phyloP scores from a whole-genome alignment of 2,329 filamentous ascomycete genomes.

The Camptophora hylomeconis region DNA sequence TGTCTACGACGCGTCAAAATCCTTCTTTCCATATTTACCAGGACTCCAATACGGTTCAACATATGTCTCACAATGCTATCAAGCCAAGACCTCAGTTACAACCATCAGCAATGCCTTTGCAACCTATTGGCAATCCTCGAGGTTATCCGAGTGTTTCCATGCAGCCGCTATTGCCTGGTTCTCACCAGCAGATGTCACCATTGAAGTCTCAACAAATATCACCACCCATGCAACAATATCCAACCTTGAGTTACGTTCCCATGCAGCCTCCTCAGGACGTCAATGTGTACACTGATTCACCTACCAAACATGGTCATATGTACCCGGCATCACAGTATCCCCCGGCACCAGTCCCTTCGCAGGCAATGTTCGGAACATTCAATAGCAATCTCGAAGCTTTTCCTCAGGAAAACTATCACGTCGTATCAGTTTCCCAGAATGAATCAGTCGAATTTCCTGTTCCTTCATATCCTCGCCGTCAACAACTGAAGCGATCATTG shows the following conservation, averaged over 20 bases:
- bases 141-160: slow-evolving; percentile 30
- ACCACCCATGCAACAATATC: slow-evolving; percentile 41
- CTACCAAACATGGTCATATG: slow-evolving; percentile 29
- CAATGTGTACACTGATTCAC: slow-evolving; percentile 36
- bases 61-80: slow-evolving; percentile 20
- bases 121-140: slow-evolving; percentile 16
- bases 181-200: slow-evolving; percentile 29
- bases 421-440: slow-evolving; percentile 26
- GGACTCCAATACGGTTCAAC: slow-evolving; percentile 34
- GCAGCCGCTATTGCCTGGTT: slow-evolving; percentile 28
- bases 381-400: slow-evolving; percentile 25
- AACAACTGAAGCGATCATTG: slow-evolving; percentile 44
- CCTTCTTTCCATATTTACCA: slow-evolving; percentile 45
- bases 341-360: slow-evolving; percentile 24
- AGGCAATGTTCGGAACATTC: slow-evolving; percentile 39
- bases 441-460: slow-evolving; percentile 36
- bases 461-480: slow-evolving; percentile 31
- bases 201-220: slow-evolving; percentile 58
- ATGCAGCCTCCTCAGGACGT: slow-evolving; percentile 28
- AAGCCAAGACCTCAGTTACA: slow-evolving; percentile 31
- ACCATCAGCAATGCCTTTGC: slow-evolving; percentile 39
- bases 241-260: slow-evolving; percentile 51
- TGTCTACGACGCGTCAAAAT: slow-evolving; percentile 23
- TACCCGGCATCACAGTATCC: slow-evolving; percentile 12
- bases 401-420: slow-evolving; percentile 38